Evolutionary conservation across 495 filamentous ascomycete species (phyloP).

Genomic region (Bryoglossum gracile): DNA sequence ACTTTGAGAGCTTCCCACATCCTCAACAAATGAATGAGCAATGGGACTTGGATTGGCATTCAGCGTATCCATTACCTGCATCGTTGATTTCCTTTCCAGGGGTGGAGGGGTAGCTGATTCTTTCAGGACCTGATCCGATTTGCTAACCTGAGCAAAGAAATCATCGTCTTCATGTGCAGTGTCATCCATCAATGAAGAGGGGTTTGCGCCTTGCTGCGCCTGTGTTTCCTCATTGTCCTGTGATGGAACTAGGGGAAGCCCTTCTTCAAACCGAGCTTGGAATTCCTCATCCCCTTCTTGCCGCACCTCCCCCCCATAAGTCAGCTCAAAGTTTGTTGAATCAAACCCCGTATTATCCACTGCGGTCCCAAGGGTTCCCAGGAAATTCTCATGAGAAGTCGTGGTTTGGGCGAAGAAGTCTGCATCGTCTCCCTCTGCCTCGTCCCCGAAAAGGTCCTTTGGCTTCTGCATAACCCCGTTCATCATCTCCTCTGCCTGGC

Average conservation of each 20-base stretch:
- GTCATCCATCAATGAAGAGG: constrained; percentile 16
- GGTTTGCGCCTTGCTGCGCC: not conserved
- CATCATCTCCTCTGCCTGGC: constrained; percentile 38
- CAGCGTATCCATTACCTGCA: constrained; percentile 42
- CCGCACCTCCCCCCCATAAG: constrained; percentile 17
- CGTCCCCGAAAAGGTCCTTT: constrained; percentile 25
- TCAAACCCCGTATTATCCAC: not conserved
- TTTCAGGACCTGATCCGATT: constrained; percentile 6
- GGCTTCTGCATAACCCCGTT: constrained; percentile 25
- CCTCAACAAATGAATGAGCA: constrained; percentile 4
- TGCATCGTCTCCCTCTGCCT: constrained; percentile 15
- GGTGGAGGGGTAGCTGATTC: constrained; percentile 17
- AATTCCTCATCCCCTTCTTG: constrained; percentile 23
- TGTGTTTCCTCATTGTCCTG: constrained; percentile 24
- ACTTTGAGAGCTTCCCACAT: constrained; percentile 31
- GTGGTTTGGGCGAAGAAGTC: constrained; percentile 24
- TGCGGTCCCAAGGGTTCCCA: not conserved
- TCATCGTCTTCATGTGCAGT: constrained; percentile 41
- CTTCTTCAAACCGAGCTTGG: constrained; percentile 53
- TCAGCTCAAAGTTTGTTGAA: constrained; percentile 8
- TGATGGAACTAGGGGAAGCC: constrained; percentile 44
- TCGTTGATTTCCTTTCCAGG: constrained; percentile 52
- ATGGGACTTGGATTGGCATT: constrained; percentile 12
- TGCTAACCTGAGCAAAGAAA: constrained; percentile 40
- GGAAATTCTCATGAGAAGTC: not conserved